These are phyloP conservation scores for Coemansia sp. DNA, from an alignment of 192 early-diverging fungal species.

Conservation along the genomic window DNA sequence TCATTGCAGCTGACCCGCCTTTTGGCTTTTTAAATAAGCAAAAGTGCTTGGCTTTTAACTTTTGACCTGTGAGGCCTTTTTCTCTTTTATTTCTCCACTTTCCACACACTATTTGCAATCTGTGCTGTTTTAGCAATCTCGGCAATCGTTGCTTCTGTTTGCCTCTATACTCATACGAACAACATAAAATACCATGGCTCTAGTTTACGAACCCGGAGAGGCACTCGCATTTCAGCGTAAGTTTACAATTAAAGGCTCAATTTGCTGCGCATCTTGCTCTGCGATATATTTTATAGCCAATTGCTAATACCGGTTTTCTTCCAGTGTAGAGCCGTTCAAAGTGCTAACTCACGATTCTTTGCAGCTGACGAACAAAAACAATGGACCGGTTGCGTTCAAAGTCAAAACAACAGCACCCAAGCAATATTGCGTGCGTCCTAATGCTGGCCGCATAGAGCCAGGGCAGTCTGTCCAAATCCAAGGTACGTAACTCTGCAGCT, in stretches of 20 bases:
- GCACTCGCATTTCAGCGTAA: conserved; percentile 62
- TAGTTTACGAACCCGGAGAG: conserved; percentile 59
- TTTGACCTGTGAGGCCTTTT: background rate
- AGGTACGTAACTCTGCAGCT: conserved; percentile 48
- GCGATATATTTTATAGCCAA: too few species aligned
- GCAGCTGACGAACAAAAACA: conserved; percentile 62
- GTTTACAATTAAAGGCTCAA: conserved; percentile 15
- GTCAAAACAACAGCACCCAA: conserved; percentile 99
- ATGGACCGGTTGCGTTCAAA: conserved; percentile 85
- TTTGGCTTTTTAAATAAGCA: background rate
- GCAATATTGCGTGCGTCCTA: conserved; percentile 95
- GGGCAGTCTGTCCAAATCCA: conserved; percentile 68
- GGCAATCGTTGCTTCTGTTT: background rate
- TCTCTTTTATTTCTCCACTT: background rate
- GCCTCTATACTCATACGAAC: too few species aligned
- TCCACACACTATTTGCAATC: background rate
- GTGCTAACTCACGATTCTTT: conserved; percentile 57
- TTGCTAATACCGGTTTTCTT: too few species aligned
- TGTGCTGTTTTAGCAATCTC: background rate
- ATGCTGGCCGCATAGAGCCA: conserved; percentile 77
- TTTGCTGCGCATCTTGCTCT: background rate
- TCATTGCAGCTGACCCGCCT: background rate
- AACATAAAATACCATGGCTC: conserved; percentile 48
- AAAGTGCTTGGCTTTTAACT: background rate
- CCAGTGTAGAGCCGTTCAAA: conserved; percentile 61